Percentiles rank a stretch among this genome's conserved stretches.
Evolutionary conservation across 371 early-diverging fungal genomes (phyloP).

Genomic region (Lichtheimia hyalospora): DNA sequence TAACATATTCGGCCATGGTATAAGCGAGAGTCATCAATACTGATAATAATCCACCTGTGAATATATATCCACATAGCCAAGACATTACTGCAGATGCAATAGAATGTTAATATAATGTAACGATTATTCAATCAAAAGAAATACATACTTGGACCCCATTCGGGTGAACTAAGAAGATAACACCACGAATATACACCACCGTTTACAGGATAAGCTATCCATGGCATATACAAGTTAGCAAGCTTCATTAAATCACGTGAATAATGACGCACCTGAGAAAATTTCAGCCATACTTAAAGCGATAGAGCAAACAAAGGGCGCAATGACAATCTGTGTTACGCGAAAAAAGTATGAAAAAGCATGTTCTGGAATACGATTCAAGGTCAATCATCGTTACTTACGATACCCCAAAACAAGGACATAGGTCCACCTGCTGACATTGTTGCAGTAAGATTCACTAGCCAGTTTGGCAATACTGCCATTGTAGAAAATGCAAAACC

Average conservation of each 20-base stretch:
- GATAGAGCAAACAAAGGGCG: slow-evolving; percentile 37
- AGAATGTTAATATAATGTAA: not conserved
- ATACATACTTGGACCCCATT: slow-evolving; percentile 41
- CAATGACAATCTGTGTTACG: slow-evolving; percentile 24
- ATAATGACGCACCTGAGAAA: slow-evolving; percentile 16
- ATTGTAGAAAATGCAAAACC: slow-evolving; percentile 36
- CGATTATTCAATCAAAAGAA: not conserved
- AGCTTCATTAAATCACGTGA: not conserved
- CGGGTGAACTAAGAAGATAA: slow-evolving; percentile 25
- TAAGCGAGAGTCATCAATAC: slow-evolving; percentile 35
- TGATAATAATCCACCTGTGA: slow-evolving; percentile 28
- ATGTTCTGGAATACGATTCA: too few species aligned
- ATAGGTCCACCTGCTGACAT: slow-evolving; percentile 36
- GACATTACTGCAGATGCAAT: slow-evolving; percentile 30
- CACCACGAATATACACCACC: slow-evolving; percentile 38
- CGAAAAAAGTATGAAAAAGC: too few species aligned
- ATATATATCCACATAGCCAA: slow-evolving; percentile 35
- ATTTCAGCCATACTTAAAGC: slow-evolving; percentile 38
- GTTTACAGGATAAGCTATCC: slow-evolving; percentile 26
- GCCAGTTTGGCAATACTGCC: slow-evolving; percentile 38
- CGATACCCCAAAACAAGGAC: slow-evolving; percentile 33
- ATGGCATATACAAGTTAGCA: too few species aligned
- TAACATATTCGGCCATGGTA: slow-evolving; percentile 27
- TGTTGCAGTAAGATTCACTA: slow-evolving; percentile 29
- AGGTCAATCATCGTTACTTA: not conserved